Conservation (phyloP, 2,329 filamentous ascomycete genomes). For the Calonectria naviculata region DNA sequence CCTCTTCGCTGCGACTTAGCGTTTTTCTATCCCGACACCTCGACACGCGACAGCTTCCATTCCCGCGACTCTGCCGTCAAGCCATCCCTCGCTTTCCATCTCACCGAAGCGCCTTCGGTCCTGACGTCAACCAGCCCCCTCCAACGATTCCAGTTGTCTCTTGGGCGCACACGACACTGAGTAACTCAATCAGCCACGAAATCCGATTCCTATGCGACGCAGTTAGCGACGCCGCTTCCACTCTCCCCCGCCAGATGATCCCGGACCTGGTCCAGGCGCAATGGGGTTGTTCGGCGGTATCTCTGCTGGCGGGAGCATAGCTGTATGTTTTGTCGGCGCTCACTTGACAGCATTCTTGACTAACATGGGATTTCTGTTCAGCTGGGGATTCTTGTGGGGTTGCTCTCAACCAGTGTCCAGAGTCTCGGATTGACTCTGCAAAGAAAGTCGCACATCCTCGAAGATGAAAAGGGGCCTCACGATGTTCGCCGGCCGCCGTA, state of each 20-base stretch:
- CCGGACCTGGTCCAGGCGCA: constrained; percentile 53
- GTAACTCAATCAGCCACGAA: not conserved
- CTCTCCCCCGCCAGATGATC: constrained; percentile 58
- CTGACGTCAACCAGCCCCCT: constrained; percentile 24
- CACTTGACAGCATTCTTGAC: constrained; percentile 7
- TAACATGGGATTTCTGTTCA: constrained; percentile 50
- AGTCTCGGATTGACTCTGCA: constrained; percentile 95
- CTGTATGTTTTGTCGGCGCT: constrained; percentile 61
- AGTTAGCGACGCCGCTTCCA: constrained; percentile 24
- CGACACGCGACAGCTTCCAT: constrained; percentile 10
- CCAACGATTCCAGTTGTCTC: constrained; percentile 10
- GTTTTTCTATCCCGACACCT: not conserved
- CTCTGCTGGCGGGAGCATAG: constrained; percentile 82
- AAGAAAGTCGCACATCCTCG: constrained; percentile 96
- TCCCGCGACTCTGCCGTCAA: constrained; percentile 22
- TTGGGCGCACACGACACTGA: not conserved
- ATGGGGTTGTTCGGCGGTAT: constrained; percentile 82
- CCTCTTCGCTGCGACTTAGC: constrained; percentile 22
- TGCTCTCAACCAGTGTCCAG: constrained; percentile 94
- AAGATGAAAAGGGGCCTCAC: constrained; percentile 89
- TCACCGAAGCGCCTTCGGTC: constrained; percentile 6
- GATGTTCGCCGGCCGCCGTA: constrained; percentile 88
- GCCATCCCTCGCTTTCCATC: constrained; percentile 3
- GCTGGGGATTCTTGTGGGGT: constrained; percentile 93
- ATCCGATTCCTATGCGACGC: constrained; percentile 39